These are phyloP conservation scores for Omphalotus guepiniiformis DNA, from an alignment of 768 basidiomycete genomes.

Conservation along the genomic window DNA sequence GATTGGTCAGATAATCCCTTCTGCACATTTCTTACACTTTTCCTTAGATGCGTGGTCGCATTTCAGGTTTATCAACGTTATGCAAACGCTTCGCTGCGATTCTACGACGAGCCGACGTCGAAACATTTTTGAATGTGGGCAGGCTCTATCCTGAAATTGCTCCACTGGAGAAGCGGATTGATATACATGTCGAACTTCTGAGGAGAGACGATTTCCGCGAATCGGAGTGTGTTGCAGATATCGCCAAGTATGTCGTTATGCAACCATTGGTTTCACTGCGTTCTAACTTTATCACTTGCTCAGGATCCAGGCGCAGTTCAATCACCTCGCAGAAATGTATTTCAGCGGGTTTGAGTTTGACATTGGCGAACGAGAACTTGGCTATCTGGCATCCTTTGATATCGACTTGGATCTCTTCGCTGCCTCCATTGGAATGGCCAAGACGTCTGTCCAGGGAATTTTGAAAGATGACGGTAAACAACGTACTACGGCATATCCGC, in stretches of 20 bases:
- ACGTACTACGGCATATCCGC: neutral
- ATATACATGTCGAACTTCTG: conserved; percentile 85
- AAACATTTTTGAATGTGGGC: conserved; percentile 83
- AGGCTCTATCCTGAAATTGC: conserved; percentile 80
- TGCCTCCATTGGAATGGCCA: conserved; percentile 85
- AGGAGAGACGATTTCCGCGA: conserved; percentile 89
- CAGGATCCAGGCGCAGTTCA: conserved; percentile 90
- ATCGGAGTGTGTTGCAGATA: conserved; percentile 88
- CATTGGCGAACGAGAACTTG: conserved; percentile 85
- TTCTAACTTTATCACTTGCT: neutral
- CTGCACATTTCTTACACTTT: conserved; percentile 2
- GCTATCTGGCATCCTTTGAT: conserved; percentile 78
- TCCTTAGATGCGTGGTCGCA: conserved; percentile 73
- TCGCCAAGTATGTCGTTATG: conserved; percentile 65
- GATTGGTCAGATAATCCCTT: neutral
- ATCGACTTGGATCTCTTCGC: conserved; percentile 92
- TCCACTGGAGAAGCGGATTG: conserved; percentile 86
- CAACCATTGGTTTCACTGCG: neutral
- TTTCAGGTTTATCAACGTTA: conserved; percentile 74
- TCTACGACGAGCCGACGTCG: conserved; percentile 74
- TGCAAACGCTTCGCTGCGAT: conserved; percentile 90
- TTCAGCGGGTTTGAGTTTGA: conserved; percentile 83
- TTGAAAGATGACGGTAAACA: conserved; percentile 70
- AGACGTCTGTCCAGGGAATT: conserved; percentile 75
- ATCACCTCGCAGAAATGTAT: conserved; percentile 86